These are phyloP conservation scores for Talaromyces liani DNA, from an alignment of 495 filamentous ascomycete species.

Conservation along the genomic window DNA sequence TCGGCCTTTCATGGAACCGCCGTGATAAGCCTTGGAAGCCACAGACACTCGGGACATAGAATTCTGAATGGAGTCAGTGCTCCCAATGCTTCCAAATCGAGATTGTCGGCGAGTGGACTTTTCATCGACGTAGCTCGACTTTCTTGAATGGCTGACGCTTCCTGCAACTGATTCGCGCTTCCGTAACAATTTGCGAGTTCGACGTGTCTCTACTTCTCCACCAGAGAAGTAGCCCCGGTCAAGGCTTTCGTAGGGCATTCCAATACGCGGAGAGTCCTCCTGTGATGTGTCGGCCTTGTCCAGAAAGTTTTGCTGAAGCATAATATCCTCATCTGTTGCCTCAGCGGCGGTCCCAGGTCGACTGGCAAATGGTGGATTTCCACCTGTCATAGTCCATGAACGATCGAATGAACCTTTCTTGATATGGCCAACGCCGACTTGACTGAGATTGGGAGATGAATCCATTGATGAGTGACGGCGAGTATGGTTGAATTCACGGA, in stretches of 20 bases:
- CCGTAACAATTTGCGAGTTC: conserved; percentile 64
- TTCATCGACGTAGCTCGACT: conserved; percentile 69
- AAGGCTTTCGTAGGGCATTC: conserved; percentile 45
- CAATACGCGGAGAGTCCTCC: conserved; percentile 3
- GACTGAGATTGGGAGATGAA: conserved; percentile 25
- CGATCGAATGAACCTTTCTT: conserved; percentile 86
- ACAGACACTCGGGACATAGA: conserved; percentile 28
- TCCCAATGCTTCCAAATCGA: conserved; percentile 68
- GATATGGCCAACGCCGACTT: conserved; percentile 43
- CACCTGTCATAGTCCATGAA: conserved; percentile 73
- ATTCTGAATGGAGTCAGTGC: conserved; percentile 53
- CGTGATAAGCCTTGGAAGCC: conserved; percentile 55
- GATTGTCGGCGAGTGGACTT: conserved; percentile 65
- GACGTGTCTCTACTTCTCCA: conserved; percentile 68
- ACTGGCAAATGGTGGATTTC: conserved; percentile 17
- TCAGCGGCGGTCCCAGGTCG: conserved; percentile 33
- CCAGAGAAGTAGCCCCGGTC: conserved; percentile 95
- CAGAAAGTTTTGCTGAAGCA: conserved; percentile 16
- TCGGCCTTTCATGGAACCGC: conserved; percentile 37
- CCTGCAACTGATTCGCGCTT: conserved; percentile 59
- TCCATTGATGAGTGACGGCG: conserved; percentile 84
- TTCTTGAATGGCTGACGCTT: conserved; percentile 47
- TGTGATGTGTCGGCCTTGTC: conserved; percentile 12
- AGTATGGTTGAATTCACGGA: conserved; percentile 77
- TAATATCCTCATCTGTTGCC: conserved; percentile 15